Conservation (phyloP, 176 grass and related monocot species). For the Chloris gayana region DNA sequence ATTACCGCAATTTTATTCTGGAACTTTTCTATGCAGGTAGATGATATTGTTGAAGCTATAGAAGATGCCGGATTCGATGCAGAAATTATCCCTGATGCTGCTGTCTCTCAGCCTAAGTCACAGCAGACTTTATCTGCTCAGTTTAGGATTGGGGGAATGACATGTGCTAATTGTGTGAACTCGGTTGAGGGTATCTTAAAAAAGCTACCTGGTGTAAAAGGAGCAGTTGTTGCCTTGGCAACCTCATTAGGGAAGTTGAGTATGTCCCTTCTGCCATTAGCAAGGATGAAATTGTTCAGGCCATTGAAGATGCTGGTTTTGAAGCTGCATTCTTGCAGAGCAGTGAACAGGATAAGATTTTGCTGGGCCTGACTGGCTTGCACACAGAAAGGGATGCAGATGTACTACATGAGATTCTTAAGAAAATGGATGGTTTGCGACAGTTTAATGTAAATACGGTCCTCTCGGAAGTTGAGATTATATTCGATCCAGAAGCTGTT, state of each 20-base stretch:
- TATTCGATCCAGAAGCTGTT: conserved; percentile 83
- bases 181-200: conserved; percentile 88
- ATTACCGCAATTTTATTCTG: conserved; percentile 25
- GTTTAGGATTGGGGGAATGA: conserved; percentile 98
- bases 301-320: conserved; percentile 98
- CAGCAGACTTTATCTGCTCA: conserved; percentile 77
- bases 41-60: conserved; percentile 89
- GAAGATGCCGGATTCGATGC: conserved; percentile 95
- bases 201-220: conserved; percentile 82
- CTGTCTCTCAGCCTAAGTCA: conserved; percentile 54
- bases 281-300: conserved; percentile 82
- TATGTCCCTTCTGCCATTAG: conserved; percentile 67
- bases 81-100: conserved; percentile 81
- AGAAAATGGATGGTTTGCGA: conserved; percentile 60
- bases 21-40: conserved; percentile 62
- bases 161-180: conserved; percentile 91
- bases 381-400: conserved; percentile 55
- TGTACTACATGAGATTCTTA: conserved; percentile 57
- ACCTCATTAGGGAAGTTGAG: conserved; percentile 92
- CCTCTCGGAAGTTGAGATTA: conserved; percentile 67
- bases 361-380: conserved; percentile 60
- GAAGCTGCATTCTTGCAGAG: conserved; percentile 91
- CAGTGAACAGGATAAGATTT: conserved; percentile 81
- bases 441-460: conserved; percentile 61
- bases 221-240: conserved; percentile 77